Percentiles rank a stretch among this genome's conserved stretches.
These are phyloP conservation scores for Erythrobasidium hasegawianum DNA, from an alignment of 1,284 basidiomycete species.

Conservation along the genomic window DNA sequence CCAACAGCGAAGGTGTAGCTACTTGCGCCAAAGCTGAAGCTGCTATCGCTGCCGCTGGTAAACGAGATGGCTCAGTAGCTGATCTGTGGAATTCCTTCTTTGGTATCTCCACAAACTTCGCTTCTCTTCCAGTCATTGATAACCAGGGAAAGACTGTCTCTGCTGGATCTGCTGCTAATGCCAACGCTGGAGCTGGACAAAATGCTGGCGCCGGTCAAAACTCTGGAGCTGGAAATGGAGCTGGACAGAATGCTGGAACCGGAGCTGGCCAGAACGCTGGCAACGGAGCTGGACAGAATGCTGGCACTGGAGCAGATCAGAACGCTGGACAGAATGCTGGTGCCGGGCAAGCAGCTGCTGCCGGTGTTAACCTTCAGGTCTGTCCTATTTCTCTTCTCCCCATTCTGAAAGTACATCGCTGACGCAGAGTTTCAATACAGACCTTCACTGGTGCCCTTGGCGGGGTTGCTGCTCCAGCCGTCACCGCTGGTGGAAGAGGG, in stretches of 20 bases:
- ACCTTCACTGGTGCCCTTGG: constrained; percentile 56
- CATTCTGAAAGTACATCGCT: background rate
- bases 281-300: background rate
- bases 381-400: background rate
- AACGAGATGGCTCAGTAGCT: background rate
- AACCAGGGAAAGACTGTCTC: constrained; percentile 8
- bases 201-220: constrained; percentile 35
- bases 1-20: constrained; percentile 1
- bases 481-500: constrained; percentile 54
- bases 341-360: constrained; percentile 25
- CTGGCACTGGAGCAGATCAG: background rate
- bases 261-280: constrained; percentile 28
- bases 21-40: constrained; percentile 41
- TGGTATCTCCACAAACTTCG: constrained; percentile 13
- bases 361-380: constrained; percentile 31
- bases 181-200: constrained; percentile 39
- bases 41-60: background rate
- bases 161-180: constrained; percentile 26
- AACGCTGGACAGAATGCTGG: too few species aligned
- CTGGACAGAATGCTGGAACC: constrained; percentile 38
- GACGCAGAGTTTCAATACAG: constrained; percentile 56
- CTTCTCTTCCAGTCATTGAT: constrained; percentile 5
- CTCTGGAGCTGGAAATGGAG: constrained; percentile 33
- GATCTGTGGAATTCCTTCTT: constrained; percentile 6
- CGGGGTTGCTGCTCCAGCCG: constrained; percentile 52